Base-by-base conservation (phyloP, 345 rosid species). In the Pseudoturritis turrita region DNA sequence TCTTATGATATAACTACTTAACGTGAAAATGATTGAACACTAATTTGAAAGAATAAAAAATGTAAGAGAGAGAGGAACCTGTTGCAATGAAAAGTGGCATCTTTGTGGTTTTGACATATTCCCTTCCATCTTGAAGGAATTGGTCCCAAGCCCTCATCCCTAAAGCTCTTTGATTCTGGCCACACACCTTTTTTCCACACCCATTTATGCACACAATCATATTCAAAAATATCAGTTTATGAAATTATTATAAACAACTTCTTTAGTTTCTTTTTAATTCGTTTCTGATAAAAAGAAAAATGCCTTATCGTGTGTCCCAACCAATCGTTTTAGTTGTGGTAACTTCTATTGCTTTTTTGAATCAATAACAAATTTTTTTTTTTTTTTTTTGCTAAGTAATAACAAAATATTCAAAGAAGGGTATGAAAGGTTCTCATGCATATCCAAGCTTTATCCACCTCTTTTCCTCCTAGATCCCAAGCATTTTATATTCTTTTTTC, bases 91-190 rank as follows among this genome's bases (percentile, higher is more conserved):
- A 93, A 86, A 36, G 62, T 58, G 45, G 78, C 57, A 59, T 74
- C 85, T 25, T 74, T 76, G 28, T 80, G 75, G 81, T 89, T 87
- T 86, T 90, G 77, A 39, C 98, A 93, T 19, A 77, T 71, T 72
- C 96, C 97, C 50, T 78, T 89, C 97, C 97, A 93, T 80, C 81
- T 89, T 15, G 92, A 71, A 49, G 98, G 97, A 41, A 89, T 80
- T 23, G 96, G 91, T 74, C 98, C 98, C 79, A 76, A 82, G 31
- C 86, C 96, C 53, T 85, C 81, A 73, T 87, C 98, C 2, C 83
- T 75, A 73, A 93, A 89, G 87, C 97, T 91, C 59, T 83, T 85
- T 4, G 97, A 93, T 77, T 91, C 97, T 2, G 98, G 96, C 97
- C 98, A 93, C 3, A 80, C 97, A 77, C 98, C 98, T 93, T 60